Base-by-base conservation (phyloP, 1,284 basidiomycete species). In the Rugosomyces carneus region DNA sequence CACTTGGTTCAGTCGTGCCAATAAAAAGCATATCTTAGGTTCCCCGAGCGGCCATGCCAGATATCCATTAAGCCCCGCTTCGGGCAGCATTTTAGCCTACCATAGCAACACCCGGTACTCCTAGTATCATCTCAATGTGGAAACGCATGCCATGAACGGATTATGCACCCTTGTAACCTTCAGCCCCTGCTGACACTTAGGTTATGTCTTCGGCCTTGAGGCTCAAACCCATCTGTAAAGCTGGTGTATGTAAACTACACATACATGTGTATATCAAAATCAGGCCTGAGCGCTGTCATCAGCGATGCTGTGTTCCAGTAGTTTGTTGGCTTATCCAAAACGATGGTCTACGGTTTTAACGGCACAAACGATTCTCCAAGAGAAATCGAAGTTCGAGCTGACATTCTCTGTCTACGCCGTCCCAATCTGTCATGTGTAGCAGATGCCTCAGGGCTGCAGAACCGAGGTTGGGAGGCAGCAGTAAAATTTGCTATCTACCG, bases 91-190 rank as follows among this genome's bases (percentile, higher is more conserved):
- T 40, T 20, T 34, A 29, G 42, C 43, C 40, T 19, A 11, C 15
- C 47, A 51, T 51, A 44, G 38, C 47, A 51, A 49, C 47, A n/a
- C 27, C 36, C 42, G 27, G 15, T 11, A 27, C 16, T 31, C 45
- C 19, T 16, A 5, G 10, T 26, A 47, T 42, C 38, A 21, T 32
- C 11, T 13, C 5, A 34, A 34, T 34, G n/a, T 34, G 31, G 31
- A n/a, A 34, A 34, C 2, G 31, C 31, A 34, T 34, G 8, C 31
- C 15, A 34, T 34, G 31, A 29, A 10, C 9, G 31, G 36, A 37
- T 11, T 23, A 20, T 37, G 21, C 15, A 29, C 36, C 36, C 18
- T 23, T 37, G 19, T 37, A 10, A 13, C 13, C 13, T 29, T 5
- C 5, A 29, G 10, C 27, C 27, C 36, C 36, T 24, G 9, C 21